These are phyloP conservation scores for Brassica rapa DNA, from an alignment of 345 rosid genomes.

Conservation along the genomic window DNA sequence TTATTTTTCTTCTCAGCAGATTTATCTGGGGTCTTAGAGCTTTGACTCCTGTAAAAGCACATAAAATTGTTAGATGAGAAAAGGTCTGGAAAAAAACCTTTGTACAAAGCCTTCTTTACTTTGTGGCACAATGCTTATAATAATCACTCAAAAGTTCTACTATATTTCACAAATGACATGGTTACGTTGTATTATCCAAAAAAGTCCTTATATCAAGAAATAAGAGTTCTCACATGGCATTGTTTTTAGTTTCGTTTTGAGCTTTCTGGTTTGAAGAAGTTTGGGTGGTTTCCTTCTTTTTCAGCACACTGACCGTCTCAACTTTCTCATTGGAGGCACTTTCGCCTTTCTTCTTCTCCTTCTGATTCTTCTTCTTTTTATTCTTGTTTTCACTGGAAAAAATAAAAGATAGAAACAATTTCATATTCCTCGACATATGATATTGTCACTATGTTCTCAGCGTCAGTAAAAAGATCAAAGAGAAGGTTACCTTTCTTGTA, in stretches of 20 bases:
- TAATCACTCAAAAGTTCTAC: neutral
- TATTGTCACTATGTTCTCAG: neutral
- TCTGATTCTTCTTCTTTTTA: constrained; percentile 65
- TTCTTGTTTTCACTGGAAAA: constrained; percentile 51
- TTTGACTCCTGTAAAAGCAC: constrained; percentile 26
- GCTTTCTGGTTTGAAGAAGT: constrained; percentile 27
- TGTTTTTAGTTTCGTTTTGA: constrained; percentile 27
- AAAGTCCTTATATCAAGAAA: neutral
- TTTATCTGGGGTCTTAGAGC: constrained; percentile 41
- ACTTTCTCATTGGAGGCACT: constrained; percentile 30
- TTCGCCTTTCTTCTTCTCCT: constrained; percentile 43
- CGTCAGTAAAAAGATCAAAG: neutral
- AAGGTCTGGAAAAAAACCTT: neutral
- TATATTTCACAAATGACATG: neutral
- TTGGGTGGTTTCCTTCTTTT: constrained; percentile 45
- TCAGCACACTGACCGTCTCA: constrained; percentile 37
- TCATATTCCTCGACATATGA: constrained; percentile 17
- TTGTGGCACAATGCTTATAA: neutral
- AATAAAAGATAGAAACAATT: constrained; percentile 13
- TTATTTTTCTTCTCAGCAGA: constrained; percentile 63
- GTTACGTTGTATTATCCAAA: neutral
- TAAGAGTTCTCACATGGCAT: constrained; percentile 47
- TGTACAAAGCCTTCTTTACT: neutral
- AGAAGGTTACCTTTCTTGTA: constrained; percentile 53
- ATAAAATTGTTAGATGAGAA: neutral